Evolutionary conservation across 1,284 basidiomycete genomes (phyloP), one percentile per base, ranked within the genome.

Genomic region (Apiotrichum mycotoxinovorans): DNA sequence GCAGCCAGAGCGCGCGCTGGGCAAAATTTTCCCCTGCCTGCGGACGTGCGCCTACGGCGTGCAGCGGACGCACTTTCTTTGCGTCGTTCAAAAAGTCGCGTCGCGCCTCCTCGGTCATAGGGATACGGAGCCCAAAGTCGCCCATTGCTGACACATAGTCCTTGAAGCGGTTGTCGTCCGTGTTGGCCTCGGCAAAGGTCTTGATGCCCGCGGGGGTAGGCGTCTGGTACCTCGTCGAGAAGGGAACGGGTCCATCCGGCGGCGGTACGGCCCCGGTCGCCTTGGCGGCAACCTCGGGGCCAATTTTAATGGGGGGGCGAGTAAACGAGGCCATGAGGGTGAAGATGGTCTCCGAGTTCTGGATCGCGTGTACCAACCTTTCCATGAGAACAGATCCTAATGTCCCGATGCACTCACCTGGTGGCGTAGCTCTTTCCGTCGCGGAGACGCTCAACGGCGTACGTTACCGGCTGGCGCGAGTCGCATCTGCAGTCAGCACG

Each of bases 391-490:
- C 14, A 78, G 17, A 5, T 30, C 30, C 12, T 5, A 15, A 41
- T 20, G 4, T 18, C 5, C 5, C 8, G 8, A 23, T 10, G 22
- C 27, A 34, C 51, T 23, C 50, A 47, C n/a, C 57, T 46, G 14
- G 64, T 70, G 17, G 66, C 57, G 44, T 72, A 73, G 18, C 30
- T 67, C 27, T 69, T 67, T 44, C 79, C 79, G 60, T 91, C 83
- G 23, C 91, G 85, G 18, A 93, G 75, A 20, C 85, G 81, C 63
- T 92, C 89, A 47, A 94, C 88, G 60, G 83, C 82, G 73, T 93
- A 96, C 48, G 91, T 80, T 61, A 96, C 88, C 9, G 90, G 87
- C 14, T 85, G 82, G 4, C 84, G 79, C 0, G 86, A 82, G 25
- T 89, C 86, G 48, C 47, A 65, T 69, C 43, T 22, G 11, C 34